These are phyloP conservation scores for Pontederia paniculata DNA, from an alignment of 176 grass and related monocot species.

Conservation along the genomic window DNA sequence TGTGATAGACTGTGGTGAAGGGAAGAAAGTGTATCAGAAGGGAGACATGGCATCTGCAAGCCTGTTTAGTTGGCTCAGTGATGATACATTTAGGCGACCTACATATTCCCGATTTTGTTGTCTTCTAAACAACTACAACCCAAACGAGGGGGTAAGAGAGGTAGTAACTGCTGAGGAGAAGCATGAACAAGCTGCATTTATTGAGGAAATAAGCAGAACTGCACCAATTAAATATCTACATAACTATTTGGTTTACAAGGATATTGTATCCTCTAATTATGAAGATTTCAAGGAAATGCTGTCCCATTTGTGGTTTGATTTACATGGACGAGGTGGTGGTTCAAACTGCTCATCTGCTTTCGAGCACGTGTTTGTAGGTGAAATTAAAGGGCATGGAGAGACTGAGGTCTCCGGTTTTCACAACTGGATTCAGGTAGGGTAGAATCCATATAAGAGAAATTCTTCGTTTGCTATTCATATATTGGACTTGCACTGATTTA, in stretches of 20 bases:
- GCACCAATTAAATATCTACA: conserved; percentile 69
- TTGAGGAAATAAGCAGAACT: conserved; percentile 94
- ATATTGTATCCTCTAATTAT: conserved; percentile 35
- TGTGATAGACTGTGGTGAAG: conserved; percentile 59
- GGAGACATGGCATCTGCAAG: conserved; percentile 65
- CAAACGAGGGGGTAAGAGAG: conserved; percentile 70
- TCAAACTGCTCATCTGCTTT: conserved; percentile 68
- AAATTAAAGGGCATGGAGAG: conserved; percentile 66
- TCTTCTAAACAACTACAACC: conserved; percentile 95
- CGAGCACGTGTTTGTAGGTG: conserved; percentile 98
- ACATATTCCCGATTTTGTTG: conserved; percentile 70
- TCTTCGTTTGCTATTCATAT: neutral
- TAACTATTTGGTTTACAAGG: conserved; percentile 62
- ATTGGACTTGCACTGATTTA: neutral
- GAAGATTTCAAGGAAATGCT: conserved; percentile 71
- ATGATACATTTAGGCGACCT: conserved; percentile 43
- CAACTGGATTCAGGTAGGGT: conserved; percentile 95
- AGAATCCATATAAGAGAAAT: neutral
- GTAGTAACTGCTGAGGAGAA: conserved; percentile 76
- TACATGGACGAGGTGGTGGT: conserved; percentile 73
- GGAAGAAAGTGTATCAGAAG: conserved; percentile 87
- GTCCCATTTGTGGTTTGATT: conserved; percentile 69
- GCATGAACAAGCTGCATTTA: conserved; percentile 73
- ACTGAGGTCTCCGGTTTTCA: conserved; percentile 87
- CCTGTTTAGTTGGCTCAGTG: conserved; percentile 57